Evolutionary conservation across 2,329 filamentous ascomycete species (phyloP).

Genomic region (Phyllosticta ampelicida): DNA sequence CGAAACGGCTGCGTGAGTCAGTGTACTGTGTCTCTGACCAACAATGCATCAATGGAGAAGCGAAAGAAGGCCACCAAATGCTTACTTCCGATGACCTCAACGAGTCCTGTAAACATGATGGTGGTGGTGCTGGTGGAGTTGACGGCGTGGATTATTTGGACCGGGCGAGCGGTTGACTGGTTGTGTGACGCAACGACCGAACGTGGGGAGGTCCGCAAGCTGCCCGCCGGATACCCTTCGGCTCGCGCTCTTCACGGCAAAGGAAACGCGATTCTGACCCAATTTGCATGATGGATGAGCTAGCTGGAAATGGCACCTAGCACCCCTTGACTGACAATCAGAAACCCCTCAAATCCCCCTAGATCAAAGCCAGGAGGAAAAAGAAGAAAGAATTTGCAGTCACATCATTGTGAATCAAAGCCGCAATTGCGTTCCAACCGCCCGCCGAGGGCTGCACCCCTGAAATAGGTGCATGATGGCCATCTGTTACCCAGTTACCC

Average conservation of each 20-base stretch:
- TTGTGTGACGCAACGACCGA: not conserved
- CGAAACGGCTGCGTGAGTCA: slow-evolving; percentile 57
- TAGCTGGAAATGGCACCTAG: too few species aligned
- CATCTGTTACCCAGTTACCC: too few species aligned
- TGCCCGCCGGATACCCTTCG: not conserved
- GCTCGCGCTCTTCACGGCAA: not conserved
- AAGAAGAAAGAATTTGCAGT: too few species aligned
- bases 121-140: slow-evolving; percentile 13
- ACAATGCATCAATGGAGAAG: not conserved
- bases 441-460: too few species aligned
- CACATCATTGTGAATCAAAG: too few species aligned
- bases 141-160: not conserved
- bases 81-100: slow-evolving; percentile 68
- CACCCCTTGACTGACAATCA: too few species aligned
- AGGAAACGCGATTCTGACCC: too few species aligned
- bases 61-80: slow-evolving; percentile 13
- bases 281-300: too few species aligned
- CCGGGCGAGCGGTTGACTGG: not conserved
- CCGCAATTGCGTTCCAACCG: too few species aligned
- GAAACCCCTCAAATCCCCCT: too few species aligned
- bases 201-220: not conserved
- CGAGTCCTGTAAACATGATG: slow-evolving; percentile 76
- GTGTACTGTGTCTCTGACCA: slow-evolving; percentile 13
- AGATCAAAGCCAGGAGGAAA: too few species aligned
- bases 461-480: too few species aligned